Evolutionary conservation across 768 basidiomycete species (phyloP), one percentile per base, ranked within the genome.

Genomic region (Tricholoma flavovirens): DNA sequence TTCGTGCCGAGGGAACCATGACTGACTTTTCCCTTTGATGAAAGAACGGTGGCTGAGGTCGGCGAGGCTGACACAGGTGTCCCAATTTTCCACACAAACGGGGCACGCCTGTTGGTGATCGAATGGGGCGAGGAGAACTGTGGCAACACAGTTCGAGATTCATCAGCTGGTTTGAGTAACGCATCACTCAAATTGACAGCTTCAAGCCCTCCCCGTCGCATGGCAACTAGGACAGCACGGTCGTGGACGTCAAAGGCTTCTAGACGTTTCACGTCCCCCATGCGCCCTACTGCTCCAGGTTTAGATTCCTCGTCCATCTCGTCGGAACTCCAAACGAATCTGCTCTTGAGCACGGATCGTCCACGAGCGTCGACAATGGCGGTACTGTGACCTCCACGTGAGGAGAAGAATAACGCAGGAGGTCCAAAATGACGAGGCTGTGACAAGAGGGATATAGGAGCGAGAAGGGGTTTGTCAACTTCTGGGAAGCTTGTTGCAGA

Each of bases 331-430:
- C 91, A 93, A 56, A 88, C 15, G 60, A 93, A 85, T 51, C 85
- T 82, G 33, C 86, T 86, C 60, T 92, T 88, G 10, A 93, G 77
- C 9, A 93, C 91, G 11, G 91, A 89, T 53, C 89, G 75, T 40
- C 91, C 91, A 17, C 90, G 82, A n/a, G 86, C 82, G 65, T 93
- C 91, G 15, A 93, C 91, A 52, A 93, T 90, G 4, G 88, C 77
- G 0, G 91, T 93, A 63, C 90, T 93, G 64, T 92, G 90, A 0
- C 91, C 91, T 19, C 91, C 91, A n/a, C 91, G 84, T 9, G 90
- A 88, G 9, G 90, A 91, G 68, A 81, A 93, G 72, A 93, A 93
- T 15, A 93, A 69, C 1, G 91, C 88, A 4, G 91, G 91, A 21
- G 91, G 91, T 0, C 91, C 91, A 62, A 90, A 93, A 66, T 90